Evolutionary conservation across 176 grass and related monocot species (phyloP), one percentile per base, ranked within the genome.

Genomic region (Aechmea fasciata): DNA sequence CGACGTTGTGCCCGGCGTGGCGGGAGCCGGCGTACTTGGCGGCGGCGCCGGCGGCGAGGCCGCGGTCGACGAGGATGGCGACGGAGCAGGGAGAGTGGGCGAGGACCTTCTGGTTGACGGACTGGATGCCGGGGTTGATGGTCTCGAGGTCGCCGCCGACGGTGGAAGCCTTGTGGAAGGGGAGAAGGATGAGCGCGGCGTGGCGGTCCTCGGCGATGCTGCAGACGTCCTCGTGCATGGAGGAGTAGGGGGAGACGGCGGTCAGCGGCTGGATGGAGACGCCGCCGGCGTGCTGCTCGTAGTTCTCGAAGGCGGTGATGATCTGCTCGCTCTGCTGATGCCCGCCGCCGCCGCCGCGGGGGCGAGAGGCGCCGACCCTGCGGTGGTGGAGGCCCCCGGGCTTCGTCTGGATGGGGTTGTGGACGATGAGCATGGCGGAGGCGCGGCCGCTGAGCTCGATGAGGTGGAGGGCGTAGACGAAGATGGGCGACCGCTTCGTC

Each of bases 391-490:
- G 61, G 47, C 47, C 9, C 57, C 17, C 51, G 2, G 50, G 41
- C 33, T 48, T 67, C 1, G 64, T 41, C 33, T 41, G 29, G 25
- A 13, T 50, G 4, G 70, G 47, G 49, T 74, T 52, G 28, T 84
- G 82, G 22, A 84, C 66, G 61, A 84, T 79, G 65, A 84, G 66
- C 82, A 84, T 84, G 25, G 82, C 18, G 13, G 82, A 70, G 65
- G 71, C 65, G 13, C 66, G 65, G 25, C 82, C 76, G 26, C 61
- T 73, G 18, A 84, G 28, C 71, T 84, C 75, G 5, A 79, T 78
- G 11, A 84, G 76, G n/a, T 84, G 76, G 15, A 84, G 66, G 18
- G 78, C 82, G 9, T 75, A 84, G 23, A 84, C 25, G 52, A 75
- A 79, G 66, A 84, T 79, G 0, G 76, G 71, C 14, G 77, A 84